phyloP scores from a whole-genome alignment of 2,329 filamentous ascomycete genomes.

The Acarospora socialis region DNA sequence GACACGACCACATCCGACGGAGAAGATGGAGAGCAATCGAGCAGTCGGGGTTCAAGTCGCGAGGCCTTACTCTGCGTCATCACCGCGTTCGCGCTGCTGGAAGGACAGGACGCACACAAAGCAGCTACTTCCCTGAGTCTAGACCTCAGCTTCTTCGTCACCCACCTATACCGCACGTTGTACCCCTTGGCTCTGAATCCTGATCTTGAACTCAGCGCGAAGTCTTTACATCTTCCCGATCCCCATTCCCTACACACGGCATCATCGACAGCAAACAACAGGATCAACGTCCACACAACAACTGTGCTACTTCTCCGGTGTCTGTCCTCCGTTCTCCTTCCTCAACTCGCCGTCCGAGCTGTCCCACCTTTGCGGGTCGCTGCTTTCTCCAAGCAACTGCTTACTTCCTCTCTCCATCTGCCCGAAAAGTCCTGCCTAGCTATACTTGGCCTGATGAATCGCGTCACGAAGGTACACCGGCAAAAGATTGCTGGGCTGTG shows the following conservation, averaged over 20 bases:
- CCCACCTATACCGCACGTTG: slow-evolving; percentile 79
- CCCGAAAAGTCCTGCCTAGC: slow-evolving; percentile 83
- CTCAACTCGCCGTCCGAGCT: slow-evolving; percentile 55
- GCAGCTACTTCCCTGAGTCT: slow-evolving; percentile 69
- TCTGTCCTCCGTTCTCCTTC: slow-evolving; percentile 66
- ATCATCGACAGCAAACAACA: slow-evolving; percentile 39
- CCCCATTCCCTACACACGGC: slow-evolving; percentile 36
- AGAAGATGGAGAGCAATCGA: slow-evolving; percentile 26
- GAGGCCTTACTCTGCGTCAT: slow-evolving; percentile 88
- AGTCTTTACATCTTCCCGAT: slow-evolving; percentile 57
- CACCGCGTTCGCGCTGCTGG: slow-evolving; percentile 89
- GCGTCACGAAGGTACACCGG: slow-evolving; percentile 67
- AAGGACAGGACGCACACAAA: slow-evolving; percentile 83
- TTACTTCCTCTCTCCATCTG: slow-evolving; percentile 66
- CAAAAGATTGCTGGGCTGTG: slow-evolving; percentile 75
- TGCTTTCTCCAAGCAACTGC: slow-evolving; percentile 82
- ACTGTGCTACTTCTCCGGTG: slow-evolving; percentile 83
- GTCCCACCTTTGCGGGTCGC: slow-evolving; percentile 75
- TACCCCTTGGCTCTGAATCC: slow-evolving; percentile 65
- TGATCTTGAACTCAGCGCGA: slow-evolving; percentile 70
- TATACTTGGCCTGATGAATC: slow-evolving; percentile 59
- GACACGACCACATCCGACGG: slow-evolving; percentile 28
- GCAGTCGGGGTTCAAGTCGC: slow-evolving; percentile 58
- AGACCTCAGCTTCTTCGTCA: slow-evolving; percentile 89
- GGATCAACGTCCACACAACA: slow-evolving; percentile 88